Conservation (phyloP, 2,329 filamentous ascomycete genomes). For the Curvularia lunata region DNA sequence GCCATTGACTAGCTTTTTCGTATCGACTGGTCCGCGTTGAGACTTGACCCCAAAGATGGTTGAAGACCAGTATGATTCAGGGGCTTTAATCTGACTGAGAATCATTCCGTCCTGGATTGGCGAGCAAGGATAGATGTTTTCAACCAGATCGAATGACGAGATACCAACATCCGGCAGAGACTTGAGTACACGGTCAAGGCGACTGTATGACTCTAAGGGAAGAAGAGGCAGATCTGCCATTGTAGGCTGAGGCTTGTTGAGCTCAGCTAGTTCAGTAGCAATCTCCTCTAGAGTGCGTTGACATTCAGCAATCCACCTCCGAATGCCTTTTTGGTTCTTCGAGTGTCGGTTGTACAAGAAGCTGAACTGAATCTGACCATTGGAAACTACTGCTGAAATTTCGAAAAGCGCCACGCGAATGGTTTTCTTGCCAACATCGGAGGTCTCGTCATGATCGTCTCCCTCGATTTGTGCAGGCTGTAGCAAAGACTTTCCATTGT, state of each 20-base stretch:
- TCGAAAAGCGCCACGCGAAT: conserved; percentile 42
- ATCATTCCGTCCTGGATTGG: conserved; percentile 45
- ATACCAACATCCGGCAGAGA: conserved; percentile 33
- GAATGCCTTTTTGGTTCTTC: conserved; percentile 43
- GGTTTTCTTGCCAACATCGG: conserved; percentile 38
- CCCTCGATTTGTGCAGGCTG: conserved; percentile 33
- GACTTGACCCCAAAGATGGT: conserved; percentile 39
- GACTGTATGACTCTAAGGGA: conserved; percentile 40
- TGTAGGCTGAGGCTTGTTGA: conserved; percentile 37
- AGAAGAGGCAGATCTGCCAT: conserved; percentile 43
- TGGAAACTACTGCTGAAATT: conserved; percentile 34
- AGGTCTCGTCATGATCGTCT: conserved; percentile 34
- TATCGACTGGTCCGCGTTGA: conserved; percentile 30
- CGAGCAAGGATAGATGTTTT: conserved; percentile 45
- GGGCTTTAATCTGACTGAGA: conserved; percentile 41
- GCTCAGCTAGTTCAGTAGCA: conserved; percentile 29
- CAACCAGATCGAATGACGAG: conserved; percentile 31
- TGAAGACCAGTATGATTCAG: conserved; percentile 40
- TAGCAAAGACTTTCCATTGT: conserved; percentile 57
- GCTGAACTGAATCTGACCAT: conserved; percentile 35
- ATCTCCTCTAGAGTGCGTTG: conserved; percentile 42
- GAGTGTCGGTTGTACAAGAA: conserved; percentile 46
- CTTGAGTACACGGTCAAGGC: conserved; percentile 39
- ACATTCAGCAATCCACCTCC: conserved; percentile 44
- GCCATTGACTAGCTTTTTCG: conserved; percentile 28